A percentile compares a stretch with the other conserved stretches of the same genome.
Evolutionary conservation across 2,329 filamentous ascomycete species (phyloP).

Genomic region (Fusarium haematococcum): DNA sequence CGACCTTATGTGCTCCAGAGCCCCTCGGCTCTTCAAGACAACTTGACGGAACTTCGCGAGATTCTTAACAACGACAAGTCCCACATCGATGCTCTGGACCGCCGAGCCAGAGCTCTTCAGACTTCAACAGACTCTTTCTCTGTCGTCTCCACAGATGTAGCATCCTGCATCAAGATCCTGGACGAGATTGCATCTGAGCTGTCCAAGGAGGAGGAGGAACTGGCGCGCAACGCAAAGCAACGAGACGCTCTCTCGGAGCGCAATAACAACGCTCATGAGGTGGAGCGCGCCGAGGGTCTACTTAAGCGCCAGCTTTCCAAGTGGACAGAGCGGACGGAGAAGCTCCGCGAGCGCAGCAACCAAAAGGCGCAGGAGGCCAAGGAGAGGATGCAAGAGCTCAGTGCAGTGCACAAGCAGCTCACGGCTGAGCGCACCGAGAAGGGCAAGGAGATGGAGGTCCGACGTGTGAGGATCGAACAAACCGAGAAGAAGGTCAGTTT

Average conservation of each 20-base stretch:
- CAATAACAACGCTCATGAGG: constrained; percentile 89
- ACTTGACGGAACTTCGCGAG: constrained; percentile 83
- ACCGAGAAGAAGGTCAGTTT: constrained; percentile 91
- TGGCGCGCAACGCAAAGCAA: constrained; percentile 81
- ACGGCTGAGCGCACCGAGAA: constrained; percentile 89
- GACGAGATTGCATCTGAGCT: constrained; percentile 89
- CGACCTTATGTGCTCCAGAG: constrained; percentile 93
- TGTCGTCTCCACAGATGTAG: constrained; percentile 86
- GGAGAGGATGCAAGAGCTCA: constrained; percentile 89
- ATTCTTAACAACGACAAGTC: constrained; percentile 82
- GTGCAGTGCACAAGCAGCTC: constrained; percentile 81
- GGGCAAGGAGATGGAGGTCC: constrained; percentile 89
- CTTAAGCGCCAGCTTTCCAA: constrained; percentile 86
- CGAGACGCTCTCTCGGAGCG: constrained; percentile 88
- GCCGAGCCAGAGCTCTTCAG: constrained; percentile 87
- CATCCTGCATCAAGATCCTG: constrained; percentile 87
- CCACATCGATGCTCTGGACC: constrained; percentile 89
- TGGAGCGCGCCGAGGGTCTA: constrained; percentile 88
- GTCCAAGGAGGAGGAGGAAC: constrained; percentile 90
- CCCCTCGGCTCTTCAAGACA: constrained; percentile 83
- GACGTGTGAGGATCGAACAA: constrained; percentile 94
- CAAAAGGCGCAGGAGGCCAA: constrained; percentile 86
- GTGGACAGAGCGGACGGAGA: constrained; percentile 88
- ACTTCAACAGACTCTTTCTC: constrained; percentile 92
- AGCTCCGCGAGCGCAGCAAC: constrained; percentile 81